Conservation (phyloP, 2,329 filamentous ascomycete genomes). For the Colletotrichum sp. region DNA sequence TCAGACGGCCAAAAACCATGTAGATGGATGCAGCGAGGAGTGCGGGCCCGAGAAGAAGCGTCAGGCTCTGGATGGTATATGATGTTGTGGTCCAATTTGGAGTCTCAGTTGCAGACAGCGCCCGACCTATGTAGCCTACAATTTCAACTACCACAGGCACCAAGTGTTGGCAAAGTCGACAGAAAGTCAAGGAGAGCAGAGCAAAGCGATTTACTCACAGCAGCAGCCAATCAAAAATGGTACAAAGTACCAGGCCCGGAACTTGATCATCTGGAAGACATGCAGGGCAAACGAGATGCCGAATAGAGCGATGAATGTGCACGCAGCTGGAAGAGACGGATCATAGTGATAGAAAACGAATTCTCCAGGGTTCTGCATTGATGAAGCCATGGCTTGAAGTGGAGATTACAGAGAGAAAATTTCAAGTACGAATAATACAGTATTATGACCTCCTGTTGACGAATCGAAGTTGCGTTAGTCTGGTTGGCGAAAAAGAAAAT, state of each 20-base stretch:
- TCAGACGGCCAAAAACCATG: constrained; percentile 32
- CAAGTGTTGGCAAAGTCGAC: too few species aligned
- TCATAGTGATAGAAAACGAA: background rate
- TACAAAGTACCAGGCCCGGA: background rate
- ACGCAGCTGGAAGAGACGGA: background rate
- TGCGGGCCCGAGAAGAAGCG: constrained; percentile 21
- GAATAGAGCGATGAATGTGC: background rate
- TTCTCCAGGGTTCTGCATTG: background rate
- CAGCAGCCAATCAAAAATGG: too few species aligned
- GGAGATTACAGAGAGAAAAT: rapidly evolving
- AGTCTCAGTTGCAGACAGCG: too few species aligned
- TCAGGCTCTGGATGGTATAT: constrained; percentile 14
- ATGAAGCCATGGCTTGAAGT: background rate
- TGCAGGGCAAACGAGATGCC: background rate
- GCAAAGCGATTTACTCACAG: too few species aligned
- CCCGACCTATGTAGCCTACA: too few species aligned
- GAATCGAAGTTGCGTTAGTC: background rate
- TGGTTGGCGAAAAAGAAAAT: rapidly evolving
- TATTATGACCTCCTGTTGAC: background rate
- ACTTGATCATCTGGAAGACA: background rate
- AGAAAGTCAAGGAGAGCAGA: too few species aligned
- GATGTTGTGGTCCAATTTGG: rapidly evolving
- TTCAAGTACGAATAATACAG: background rate
- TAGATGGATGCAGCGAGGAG: constrained; percentile 13
- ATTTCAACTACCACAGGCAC: too few species aligned